Percentiles rank a stretch among this genome's conserved stretches.
These are phyloP conservation scores for Suhomyces chickasaworum DNA, from an alignment of 1,139 yeast genomes.

Conservation along the genomic window DNA sequence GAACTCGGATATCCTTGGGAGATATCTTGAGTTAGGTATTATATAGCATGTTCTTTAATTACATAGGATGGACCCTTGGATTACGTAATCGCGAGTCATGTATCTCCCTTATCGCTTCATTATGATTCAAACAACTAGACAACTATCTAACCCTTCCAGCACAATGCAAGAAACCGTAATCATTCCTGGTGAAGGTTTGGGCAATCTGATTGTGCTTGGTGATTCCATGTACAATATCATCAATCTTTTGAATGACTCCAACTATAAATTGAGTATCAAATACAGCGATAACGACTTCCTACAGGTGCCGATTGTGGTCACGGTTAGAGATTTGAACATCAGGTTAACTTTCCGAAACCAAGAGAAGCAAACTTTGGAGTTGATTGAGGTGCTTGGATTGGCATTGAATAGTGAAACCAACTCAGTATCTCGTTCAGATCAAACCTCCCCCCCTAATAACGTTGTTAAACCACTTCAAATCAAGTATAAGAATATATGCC, in stretches of 20 bases:
- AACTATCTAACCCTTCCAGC: no score
- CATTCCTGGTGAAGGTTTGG: slow-evolving; percentile 40
- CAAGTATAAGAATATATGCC: slow-evolving; percentile 34
- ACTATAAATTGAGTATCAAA: slow-evolving; percentile 23
- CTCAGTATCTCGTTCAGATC: neutral
- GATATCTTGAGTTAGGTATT: slow-evolving; percentile 24
- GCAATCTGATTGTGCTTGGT: slow-evolving; percentile 32
- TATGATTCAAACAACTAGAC: neutral
- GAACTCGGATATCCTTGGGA: slow-evolving; percentile 29
- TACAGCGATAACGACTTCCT: slow-evolving; percentile 22
- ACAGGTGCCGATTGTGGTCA: slow-evolving; percentile 36
- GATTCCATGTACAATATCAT: slow-evolving; percentile 30
- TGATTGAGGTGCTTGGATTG: slow-evolving; percentile 48
- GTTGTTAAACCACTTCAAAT: slow-evolving; percentile 20
- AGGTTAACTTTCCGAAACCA: slow-evolving; percentile 45
- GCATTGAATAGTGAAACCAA: slow-evolving; percentile 1
- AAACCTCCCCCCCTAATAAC: neutral
- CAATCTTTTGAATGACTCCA: slow-evolving; percentile 26
- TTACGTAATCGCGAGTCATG: neutral
- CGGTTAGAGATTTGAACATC: slow-evolving; percentile 33
- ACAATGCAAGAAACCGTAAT: slow-evolving; percentile 29
- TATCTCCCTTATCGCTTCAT: neutral
- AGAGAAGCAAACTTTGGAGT: slow-evolving; percentile 40
- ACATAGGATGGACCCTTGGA: neutral
- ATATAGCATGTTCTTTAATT: neutral